Evolutionary conservation across 164 flowering plant species (phyloP), one percentile per base, ranked within the genome.

Genomic region (Malania oleifera): DNA sequence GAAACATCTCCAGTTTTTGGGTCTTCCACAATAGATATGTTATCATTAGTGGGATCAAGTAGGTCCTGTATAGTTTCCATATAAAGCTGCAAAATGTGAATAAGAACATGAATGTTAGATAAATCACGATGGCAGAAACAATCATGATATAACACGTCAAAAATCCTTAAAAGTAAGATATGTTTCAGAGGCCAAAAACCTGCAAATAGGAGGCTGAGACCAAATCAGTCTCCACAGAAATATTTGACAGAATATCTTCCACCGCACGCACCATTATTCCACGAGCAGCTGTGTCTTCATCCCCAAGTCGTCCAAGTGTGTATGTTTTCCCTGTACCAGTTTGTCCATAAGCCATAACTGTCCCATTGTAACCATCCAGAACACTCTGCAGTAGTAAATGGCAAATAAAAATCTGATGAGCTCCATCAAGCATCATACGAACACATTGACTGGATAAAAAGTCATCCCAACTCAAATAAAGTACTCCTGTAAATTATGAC

Each of bases 61-160:
- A 95, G 88, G 69, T 95, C 99, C 65, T 95, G 97, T 63, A 95
- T 81, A 8, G 89, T 91, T 76, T 95, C 99, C 99, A 95, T 91
- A 67, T 95, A 95, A 52, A 95, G 89, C 99, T 95, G 85, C 75
- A 78, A 3, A 38, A 60, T 40, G 28, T 9, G 13, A 25, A 25
- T 23, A 46, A 38, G 60, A 69, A 23, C 38, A 59, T 23, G 44
- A 25, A 62, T 18, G 7, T 48, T 19, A 14, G 5, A 7, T 37
- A 43, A 23, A 29, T 40, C 1, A 26, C 5, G 37, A 19, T 44
- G 24, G 29, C 8, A 24, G n/a, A 24, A n/a, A 51, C 5, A 25
- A 8, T 5, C 15, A 18, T 13, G 1, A 52, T 14, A 12, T 27
- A 24, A 31, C 20, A 18, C 27, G 19, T 43, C 18, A 43, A 9